Base-by-base conservation (phyloP, 2,329 filamentous ascomycete species). In the Alternaria sp. region DNA sequence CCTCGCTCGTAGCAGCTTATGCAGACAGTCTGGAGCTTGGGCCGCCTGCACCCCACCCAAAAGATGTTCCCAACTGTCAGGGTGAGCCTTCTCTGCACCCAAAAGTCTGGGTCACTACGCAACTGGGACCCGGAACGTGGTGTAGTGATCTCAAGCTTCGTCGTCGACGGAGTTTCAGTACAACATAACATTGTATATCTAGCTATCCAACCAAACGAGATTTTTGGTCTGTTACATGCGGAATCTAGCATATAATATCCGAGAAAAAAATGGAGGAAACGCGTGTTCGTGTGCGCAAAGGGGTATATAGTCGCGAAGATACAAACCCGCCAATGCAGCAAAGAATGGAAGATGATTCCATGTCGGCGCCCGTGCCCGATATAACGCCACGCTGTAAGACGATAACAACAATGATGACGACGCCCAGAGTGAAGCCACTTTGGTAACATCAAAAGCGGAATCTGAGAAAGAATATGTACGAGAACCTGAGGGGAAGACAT, bases 301-400 rank as follows among this genome's bases (percentile, higher is more conserved):
- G 47, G 46, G 54, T 57, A 57, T 57, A 51, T 51, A 44, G 41
- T 38, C 42, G 30, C 42, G 39, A 39, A 47, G 22, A 28, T 30
- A 46, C n/a, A 47, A 47, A 54, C 52, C 36, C 22, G 20, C 47
- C 38, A 20, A 51, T 49, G 44, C 54, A 32, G 32, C 22, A 47
- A 38, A 36, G 18, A 14, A 38, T 48, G 30, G 44, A 48, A 32
- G 16, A 24, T 22, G 18, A 24, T 22, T 24, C 28, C 7, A 30
- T 32, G 14, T 46, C 42, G 32, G 18, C 34, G 18, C 48, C 34
- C 1, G 20, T 7, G 46, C 46, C 30, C 9, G 32, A 30, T 30
- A 30, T 22, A 52, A 53, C 49, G 48, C 47, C 41, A 47, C 47
- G 30, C 55, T 57, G 55, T 38, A 34, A 28, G 12, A 55, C 24